Evolutionary conservation across 805 yeast genomes (phyloP).

Genomic region (Kregervanrija fluxuum): DNA sequence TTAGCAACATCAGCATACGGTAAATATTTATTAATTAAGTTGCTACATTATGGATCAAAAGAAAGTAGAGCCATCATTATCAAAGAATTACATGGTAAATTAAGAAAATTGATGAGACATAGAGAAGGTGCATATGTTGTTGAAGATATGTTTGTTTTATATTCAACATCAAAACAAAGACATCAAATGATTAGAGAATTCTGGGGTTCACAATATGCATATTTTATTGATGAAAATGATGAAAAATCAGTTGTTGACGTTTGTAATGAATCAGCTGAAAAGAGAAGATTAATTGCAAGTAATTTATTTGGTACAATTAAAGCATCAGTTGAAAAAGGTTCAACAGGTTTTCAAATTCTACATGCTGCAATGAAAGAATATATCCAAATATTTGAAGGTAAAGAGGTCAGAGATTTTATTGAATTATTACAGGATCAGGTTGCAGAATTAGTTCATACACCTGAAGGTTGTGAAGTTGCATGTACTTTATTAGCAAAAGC

Average conservation of each 20-base stretch:
- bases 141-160: slow-evolving; percentile 83
- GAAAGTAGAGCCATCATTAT: slow-evolving; percentile 69
- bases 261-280: slow-evolving; percentile 63
- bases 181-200: slow-evolving; percentile 91
- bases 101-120: slow-evolving; percentile 90
- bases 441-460: slow-evolving; percentile 92
- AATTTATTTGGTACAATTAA: slow-evolving; percentile 78
- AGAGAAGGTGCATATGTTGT: slow-evolving; percentile 97
- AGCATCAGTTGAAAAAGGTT: slow-evolving; percentile 90
- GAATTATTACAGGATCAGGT: slow-evolving; percentile 80
- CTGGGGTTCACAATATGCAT: slow-evolving; percentile 94
- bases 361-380: slow-evolving; percentile 96
- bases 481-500: slow-evolving; percentile 72
- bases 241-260: slow-evolving; percentile 59
- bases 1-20: slow-evolving; percentile 93
- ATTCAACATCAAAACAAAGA: slow-evolving; percentile 77
- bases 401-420: slow-evolving; percentile 71
- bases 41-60: slow-evolving; percentile 87
- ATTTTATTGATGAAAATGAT: slow-evolving; percentile 70
- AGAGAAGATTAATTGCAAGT: slow-evolving; percentile 63
- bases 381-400: slow-evolving; percentile 59
- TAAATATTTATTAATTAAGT: slow-evolving; percentile 79
- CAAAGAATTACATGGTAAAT: slow-evolving; percentile 82
- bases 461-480: slow-evolving; percentile 91
- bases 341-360: slow-evolving; percentile 90